Base-by-base conservation (phyloP, 2,329 filamentous ascomycete species). In the Thermochaetoides dissita region DNA sequence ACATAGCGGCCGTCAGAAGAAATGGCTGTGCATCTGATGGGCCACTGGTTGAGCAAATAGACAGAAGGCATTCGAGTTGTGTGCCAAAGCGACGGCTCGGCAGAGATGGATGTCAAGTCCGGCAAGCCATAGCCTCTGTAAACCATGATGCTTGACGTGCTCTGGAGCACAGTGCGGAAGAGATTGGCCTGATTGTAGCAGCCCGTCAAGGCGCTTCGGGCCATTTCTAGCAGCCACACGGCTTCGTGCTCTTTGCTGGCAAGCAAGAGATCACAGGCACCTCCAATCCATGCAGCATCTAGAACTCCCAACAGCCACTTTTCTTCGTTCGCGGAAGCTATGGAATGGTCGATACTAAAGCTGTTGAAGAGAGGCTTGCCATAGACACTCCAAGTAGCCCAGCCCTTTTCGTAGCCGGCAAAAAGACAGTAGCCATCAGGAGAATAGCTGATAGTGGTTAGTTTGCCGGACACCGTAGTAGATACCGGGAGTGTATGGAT, bases 381-480 rank as follows among this genome's bases (percentile, higher is more conserved):
- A 61, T 94, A 98, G 33, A 96, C 91, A 58, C 89, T 96, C 89
- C 89, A 98, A 37, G 80, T 89, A 5, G 84, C 82, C 91, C 91
- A 98, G 1, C 91, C 93, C 45, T 81, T 79, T 54, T 91, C 81
- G 56, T 89, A 96, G 1, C 89, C 91, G 36, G 83, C 87, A 61
- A 98, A 95, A 7, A 98, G 71, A 58, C 88, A 94, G 59, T 96
- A 95, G 11, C 91, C 91, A 59, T 98, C 91, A 0, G 89, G 87
- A 1, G 91, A 95, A 64, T 94, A 98, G 46, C 66, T 77, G 50
- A 98, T 62, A 30, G 79, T 82, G 2, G 76, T 86, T 40, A 95
- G 64, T 9, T 64, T 60, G 0, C 91, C 91, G 1, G 85, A 79
- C 10, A 75, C 72, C 11, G 70, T 63, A 5, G 68, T 61, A 1